Evolutionary conservation across 306 rosid genomes (phyloP).

Genomic region (Casuarina equisetifolia): DNA sequence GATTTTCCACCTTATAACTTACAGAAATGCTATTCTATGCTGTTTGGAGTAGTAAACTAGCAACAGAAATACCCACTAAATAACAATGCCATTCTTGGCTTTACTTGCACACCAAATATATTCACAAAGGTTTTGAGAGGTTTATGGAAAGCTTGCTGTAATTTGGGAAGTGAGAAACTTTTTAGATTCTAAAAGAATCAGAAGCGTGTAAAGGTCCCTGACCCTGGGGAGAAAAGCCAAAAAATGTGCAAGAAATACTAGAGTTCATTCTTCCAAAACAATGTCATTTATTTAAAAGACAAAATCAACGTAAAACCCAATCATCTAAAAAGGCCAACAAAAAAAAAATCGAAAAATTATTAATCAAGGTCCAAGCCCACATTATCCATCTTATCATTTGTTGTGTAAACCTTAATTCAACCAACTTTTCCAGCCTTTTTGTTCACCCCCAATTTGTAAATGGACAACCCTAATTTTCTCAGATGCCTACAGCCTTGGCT

Average conservation of each 20-base stretch:
- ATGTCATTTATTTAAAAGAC: too few relatives aligned
- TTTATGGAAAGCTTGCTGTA: neutral
- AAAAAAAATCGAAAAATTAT: too few relatives aligned
- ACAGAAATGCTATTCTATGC: neutral
- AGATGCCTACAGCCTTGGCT: too few relatives aligned
- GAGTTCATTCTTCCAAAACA: neutral
- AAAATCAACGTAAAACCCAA: too few relatives aligned
- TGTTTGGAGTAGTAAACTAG: neutral
- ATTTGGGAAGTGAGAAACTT: neutral
- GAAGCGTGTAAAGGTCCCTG: neutral
- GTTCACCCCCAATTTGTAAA: too few relatives aligned
- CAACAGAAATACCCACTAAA: neutral
- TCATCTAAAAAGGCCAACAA: too few relatives aligned
- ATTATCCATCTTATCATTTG: too few relatives aligned
- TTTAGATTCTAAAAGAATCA: neutral
- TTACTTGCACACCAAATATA: neutral
- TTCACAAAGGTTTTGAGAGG: neutral
- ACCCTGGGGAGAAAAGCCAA: neutral
- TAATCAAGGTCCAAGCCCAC: too few relatives aligned
- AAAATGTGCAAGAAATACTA: neutral
- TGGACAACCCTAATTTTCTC: too few relatives aligned
- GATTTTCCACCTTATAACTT: neutral
- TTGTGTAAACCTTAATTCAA: too few relatives aligned
- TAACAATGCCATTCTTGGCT: neutral
- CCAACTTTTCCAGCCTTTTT: too few relatives aligned